Conservation (phyloP, 371 early-diverging fungal species). For the Sanchytrium tribonematis region DNA sequence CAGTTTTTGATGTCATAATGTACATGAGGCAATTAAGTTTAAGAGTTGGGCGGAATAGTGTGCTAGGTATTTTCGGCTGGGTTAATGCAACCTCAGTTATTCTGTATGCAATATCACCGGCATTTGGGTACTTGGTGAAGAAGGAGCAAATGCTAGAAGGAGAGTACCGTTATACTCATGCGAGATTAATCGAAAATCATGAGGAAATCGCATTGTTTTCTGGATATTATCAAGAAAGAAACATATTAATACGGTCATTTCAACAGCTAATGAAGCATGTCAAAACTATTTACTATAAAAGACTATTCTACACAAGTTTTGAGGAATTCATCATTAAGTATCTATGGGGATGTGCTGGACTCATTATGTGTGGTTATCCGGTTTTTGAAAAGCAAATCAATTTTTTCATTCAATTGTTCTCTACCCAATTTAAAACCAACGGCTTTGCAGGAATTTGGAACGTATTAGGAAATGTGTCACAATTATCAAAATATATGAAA, state of each 20-base stretch:
- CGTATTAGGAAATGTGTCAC: too few species aligned
- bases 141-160: constrained; percentile 33
- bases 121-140: constrained; percentile 56
- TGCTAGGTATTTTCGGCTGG: constrained; percentile 31
- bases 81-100: constrained; percentile 37
- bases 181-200: constrained; percentile 54
- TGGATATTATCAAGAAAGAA: constrained; percentile 41
- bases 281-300: constrained; percentile 39
- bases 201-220: constrained; percentile 63
- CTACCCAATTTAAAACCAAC: too few species aligned
- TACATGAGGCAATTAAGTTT: constrained; percentile 50
- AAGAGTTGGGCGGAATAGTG: constrained; percentile 39
- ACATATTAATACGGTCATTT: constrained; percentile 37
- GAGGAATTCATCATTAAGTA: constrained; percentile 74
- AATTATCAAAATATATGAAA: not conserved
- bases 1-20: constrained; percentile 46
- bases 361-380: constrained; percentile 44
- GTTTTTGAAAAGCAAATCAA: too few species aligned
- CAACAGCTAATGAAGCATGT: constrained; percentile 46
- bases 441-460: too few species aligned
- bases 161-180: constrained; percentile 54
- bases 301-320: constrained; percentile 58
- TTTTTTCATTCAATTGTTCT: too few species aligned
- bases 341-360: constrained; percentile 65
- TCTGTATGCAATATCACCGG: constrained; percentile 41